Conservation (phyloP, 805 yeast species). For the Spathaspora passalidarum region DNA sequence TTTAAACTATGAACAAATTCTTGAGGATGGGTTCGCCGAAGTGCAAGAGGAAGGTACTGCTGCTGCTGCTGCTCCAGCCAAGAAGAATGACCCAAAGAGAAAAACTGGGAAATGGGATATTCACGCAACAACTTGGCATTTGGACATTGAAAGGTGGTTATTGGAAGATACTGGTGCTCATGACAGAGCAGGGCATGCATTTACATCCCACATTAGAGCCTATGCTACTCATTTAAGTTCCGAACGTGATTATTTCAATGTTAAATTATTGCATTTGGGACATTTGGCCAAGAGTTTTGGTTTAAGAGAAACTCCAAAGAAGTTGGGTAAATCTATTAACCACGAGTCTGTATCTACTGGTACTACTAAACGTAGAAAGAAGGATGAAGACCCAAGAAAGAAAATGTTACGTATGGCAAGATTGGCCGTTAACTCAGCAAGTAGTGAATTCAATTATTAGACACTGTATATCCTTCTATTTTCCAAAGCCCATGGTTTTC, state of each 20-base stretch:
- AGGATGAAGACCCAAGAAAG: conserved; percentile 66
- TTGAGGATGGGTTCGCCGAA: conserved; percentile 35
- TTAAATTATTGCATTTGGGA: conserved; percentile 83
- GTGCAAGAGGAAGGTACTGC: conserved; percentile 27
- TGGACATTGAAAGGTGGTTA: conserved; percentile 85
- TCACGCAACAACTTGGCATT: conserved; percentile 95
- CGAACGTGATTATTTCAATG: conserved; percentile 79
- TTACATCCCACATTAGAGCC: conserved; percentile 87
- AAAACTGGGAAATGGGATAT: conserved; percentile 74
- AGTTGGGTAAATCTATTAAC: conserved; percentile 48
- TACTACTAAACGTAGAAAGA: conserved; percentile 42
- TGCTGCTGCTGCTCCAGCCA: no score
- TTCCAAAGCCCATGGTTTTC: conserved; percentile 78
- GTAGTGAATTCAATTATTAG: conserved; percentile 70
- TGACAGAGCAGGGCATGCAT: conserved; percentile 73
- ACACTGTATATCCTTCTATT: neutral
- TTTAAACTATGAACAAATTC: conserved; percentile 30
- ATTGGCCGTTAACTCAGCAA: conserved; percentile 58
- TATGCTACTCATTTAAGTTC: conserved; percentile 88
- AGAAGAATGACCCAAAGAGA: conserved; percentile 34
- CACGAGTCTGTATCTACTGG: conserved; percentile 29
- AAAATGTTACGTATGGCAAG: conserved; percentile 76
- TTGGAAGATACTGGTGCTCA: conserved; percentile 62
- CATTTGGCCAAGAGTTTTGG: conserved; percentile 96
- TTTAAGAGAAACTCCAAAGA: conserved; percentile 89